A percentile compares a stretch with the other conserved stretches of the same genome.
These are phyloP conservation scores for Aureobasidium uvarum DNA, from an alignment of 2,329 filamentous ascomycete genomes.

Conservation along the genomic window DNA sequence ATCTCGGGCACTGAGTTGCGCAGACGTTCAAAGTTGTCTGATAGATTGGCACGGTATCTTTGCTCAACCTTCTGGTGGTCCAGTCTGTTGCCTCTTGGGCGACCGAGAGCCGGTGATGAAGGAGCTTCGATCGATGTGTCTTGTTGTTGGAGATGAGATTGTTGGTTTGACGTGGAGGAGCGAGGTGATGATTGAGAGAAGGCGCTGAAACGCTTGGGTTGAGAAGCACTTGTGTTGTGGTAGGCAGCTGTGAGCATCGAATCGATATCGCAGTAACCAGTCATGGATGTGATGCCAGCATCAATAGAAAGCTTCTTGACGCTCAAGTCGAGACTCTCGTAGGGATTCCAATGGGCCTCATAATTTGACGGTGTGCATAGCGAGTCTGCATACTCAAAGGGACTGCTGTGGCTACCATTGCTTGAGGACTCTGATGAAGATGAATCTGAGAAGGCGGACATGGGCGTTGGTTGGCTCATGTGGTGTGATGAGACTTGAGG, in stretches of 20 bases:
- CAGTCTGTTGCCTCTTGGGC: neutral
- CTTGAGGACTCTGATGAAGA: conserved; percentile 17
- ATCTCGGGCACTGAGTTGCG: conserved; percentile 10
- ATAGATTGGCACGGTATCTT: conserved; percentile 22
- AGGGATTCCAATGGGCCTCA: conserved; percentile 4
- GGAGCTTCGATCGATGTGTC: neutral
- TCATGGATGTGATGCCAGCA: conserved; percentile 22
- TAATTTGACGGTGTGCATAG: conserved; percentile 8
- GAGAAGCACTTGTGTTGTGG: conserved; percentile 12
- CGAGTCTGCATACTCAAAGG: conserved; percentile 25
- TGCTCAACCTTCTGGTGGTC: conserved; percentile 23
- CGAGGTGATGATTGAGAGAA: conserved; percentile 10
- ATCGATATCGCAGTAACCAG: conserved; percentile 25
- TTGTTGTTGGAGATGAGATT: neutral
- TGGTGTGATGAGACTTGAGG: conserved; percentile 4
- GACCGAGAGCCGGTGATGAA: neutral
- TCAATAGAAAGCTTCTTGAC: conserved; percentile 18
- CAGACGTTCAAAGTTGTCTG: conserved; percentile 7
- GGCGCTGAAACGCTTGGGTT: conserved; percentile 19
- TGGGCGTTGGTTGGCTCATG: conserved; percentile 20
- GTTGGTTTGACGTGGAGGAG: neutral
- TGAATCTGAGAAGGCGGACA: conserved; percentile 21
- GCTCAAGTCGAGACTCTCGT: conserved; percentile 4
- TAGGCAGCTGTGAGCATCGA: conserved; percentile 17
- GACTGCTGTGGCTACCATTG: conserved; percentile 8